Base-by-base conservation (phyloP, 2,329 filamentous ascomycete genomes). In the Colletotrichum sojae region DNA sequence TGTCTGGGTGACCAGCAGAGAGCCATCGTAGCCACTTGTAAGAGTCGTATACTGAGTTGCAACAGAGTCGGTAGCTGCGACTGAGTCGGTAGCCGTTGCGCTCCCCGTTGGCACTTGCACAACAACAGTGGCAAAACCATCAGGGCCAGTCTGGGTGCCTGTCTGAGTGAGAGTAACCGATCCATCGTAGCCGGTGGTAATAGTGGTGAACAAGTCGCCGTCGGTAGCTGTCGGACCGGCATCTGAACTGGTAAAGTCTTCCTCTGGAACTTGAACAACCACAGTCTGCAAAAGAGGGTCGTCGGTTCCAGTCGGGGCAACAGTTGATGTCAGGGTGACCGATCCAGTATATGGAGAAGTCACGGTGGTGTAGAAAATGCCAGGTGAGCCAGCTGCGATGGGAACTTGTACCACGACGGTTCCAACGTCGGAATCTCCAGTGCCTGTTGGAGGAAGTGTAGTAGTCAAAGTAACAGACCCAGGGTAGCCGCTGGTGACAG, bases 11-110 rank as follows among this genome's bases (percentile, higher is more conserved):
- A 36, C 16, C 18, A 58, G 43, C 5, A 58, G 13, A 20, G 64
- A 63, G 27, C 65, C 65, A 10, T 57, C 59, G 5, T 63, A 64
- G 9, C 52, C 61, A 10, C 45, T 68, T 18, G 61, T 64, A 6
- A 48, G 40, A 22, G 52, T 64, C 2, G 61, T 67, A 6, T 48
- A 58, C 6, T 46, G 46, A 16, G 39, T 31, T 12, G 22, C 9
- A 9, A 31, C 12, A 5, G 22, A 13, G 49, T 15, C 5, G 12
- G 49, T 27, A 31, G 20, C 45, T n/a, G 45, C n/a, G 10, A 27
- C 3, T 4, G 27, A 13, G 8, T 15, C 27, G 36, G 25, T 39
- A 39, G 27, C 51, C 2, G 51, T 20, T n/a, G 27, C 6, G 10
- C n/a, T 59, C 25, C 16, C 43, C 3, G 18, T 48, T 18, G 18